Conservation (phyloP, 768 basidiomycete genomes). For the Mycena haematopus region DNA sequence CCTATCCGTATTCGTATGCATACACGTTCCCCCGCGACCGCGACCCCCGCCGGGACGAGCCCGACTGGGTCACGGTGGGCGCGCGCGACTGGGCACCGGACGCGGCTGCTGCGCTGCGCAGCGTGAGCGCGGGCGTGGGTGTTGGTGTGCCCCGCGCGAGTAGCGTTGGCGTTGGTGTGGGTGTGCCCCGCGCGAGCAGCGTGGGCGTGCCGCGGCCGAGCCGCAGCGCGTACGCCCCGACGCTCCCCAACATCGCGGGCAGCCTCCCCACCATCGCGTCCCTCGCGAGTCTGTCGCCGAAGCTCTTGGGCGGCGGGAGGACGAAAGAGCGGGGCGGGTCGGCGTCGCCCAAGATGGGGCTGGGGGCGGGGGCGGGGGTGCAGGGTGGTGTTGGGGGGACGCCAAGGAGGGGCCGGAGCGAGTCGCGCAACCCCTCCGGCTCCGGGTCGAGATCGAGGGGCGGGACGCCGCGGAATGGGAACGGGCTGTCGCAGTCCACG, state of each 20-base stretch:
- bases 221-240: too few relatives aligned
- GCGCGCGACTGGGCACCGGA: background rate
- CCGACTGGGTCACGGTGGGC: background rate
- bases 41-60: background rate
- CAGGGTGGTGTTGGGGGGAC: background rate
- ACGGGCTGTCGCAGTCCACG: background rate
- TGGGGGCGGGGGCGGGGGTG: too few relatives aligned
- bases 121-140: too few relatives aligned
- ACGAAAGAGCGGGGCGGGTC: background rate
- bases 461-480: background rate
- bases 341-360: background rate
- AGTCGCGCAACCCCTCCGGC: background rate
- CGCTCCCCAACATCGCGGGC: background rate
- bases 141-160: background rate
- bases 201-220: too few relatives aligned
- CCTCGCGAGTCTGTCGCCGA: background rate
- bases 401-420: background rate
- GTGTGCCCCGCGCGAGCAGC: too few relatives aligned
- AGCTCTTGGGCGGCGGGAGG: background rate
- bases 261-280: background rate
- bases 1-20: too few relatives aligned
- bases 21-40: too few relatives aligned
- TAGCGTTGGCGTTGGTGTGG: too few relatives aligned
- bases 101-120: background rate
- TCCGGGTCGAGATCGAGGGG: background rate